Base-by-base conservation (phyloP, 2,329 filamentous ascomycete species). In the Fusarium tanahbumbuense region DNA sequence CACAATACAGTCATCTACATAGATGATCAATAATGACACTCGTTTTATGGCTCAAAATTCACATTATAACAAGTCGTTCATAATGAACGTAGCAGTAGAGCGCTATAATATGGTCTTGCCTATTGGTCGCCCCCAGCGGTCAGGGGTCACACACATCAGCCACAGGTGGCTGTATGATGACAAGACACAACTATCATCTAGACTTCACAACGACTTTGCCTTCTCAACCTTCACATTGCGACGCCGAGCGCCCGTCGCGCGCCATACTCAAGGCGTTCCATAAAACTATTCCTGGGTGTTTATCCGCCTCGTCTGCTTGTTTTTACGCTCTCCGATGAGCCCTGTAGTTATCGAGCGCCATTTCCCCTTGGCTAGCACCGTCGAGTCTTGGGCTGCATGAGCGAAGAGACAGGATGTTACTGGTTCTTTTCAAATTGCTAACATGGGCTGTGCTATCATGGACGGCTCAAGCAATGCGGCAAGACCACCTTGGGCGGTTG, bases 401-500 rank as follows among this genome's bases (percentile, higher is more conserved):
- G 30, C 46, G 59, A 45, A 56, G 56, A 65, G 66, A 61, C 67
- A 79, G 60, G 41, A 81, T 80, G 79, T 60, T 75, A 46, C 61
- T 72, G 32, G 67, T 70, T 40, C 57, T 59, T 59, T 55, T 60
- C 34, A 59, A 76, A 56, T 63, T 78, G 50, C 55, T 76, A 44
- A 56, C 70, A 70, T 75, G 75, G 65, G 64, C 68, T 55, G 60
- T 81, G 67, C 74, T 84, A 73, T 74, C 80, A 80, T 85, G 83
- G 83, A 77, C 80, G 30, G 76, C 74, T 22, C 71, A 70, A 54
- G 84, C 86, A 37, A 90, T 91, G 88, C 83, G 83, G 42, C 81
- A 84, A n/a, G 83, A 82, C 63, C 84, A 83, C 73, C 82, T 90
- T 63, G 83, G 84, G 50, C 81, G 85, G 73, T 79, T 91, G 74